phyloP scores from a whole-genome alignment of 371 early-diverging fungal species.

The Gilbertella persicaria region DNA sequence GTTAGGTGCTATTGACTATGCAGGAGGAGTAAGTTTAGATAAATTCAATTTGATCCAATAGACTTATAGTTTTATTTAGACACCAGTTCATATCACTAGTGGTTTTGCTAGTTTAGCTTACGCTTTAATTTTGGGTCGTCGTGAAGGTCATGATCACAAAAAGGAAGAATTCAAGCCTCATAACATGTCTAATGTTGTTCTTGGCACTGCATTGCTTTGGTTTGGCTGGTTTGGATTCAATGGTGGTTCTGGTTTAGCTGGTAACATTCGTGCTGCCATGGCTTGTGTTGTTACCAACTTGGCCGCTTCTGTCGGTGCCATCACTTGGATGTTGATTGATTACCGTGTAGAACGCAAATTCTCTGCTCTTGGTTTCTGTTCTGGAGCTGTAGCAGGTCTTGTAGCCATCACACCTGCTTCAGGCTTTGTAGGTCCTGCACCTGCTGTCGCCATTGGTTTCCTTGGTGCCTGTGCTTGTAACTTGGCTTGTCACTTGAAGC shows the following conservation, averaged over 20 bases:
- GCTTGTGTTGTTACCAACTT: conserved; percentile 86
- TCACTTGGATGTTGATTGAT: conserved; percentile 84
- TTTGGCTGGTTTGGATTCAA: conserved; percentile 93
- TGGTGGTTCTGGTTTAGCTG: conserved; percentile 83
- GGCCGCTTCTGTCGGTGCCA: conserved; percentile 80
- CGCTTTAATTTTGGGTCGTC: conserved; percentile 78
- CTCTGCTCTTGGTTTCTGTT: conserved; percentile 89
- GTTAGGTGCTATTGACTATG: conserved; percentile 82
- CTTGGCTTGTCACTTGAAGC: conserved; percentile 77
- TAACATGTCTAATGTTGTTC: conserved; percentile 86
- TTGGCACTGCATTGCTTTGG: conserved; percentile 88
- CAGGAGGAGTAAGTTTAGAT: conserved; percentile 66
- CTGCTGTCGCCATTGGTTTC: conserved; percentile 81
- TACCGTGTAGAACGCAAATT: conserved; percentile 76
- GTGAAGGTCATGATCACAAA: conserved; percentile 54
- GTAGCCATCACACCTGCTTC: conserved; percentile 93
- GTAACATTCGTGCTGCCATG: conserved; percentile 83
- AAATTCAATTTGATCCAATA: too few relatives aligned
- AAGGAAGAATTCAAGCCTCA: conserved; percentile 76
- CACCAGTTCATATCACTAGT: conserved; percentile 90
- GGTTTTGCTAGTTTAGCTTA: conserved; percentile 91
- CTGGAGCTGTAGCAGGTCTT: conserved; percentile 91
- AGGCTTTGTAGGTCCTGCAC: conserved; percentile 86
- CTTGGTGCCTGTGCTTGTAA: conserved; percentile 76
- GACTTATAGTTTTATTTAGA: conserved; percentile 83